Base-by-base conservation (phyloP, 495 filamentous ascomycete species). In the Parathielavia appendiculata region DNA sequence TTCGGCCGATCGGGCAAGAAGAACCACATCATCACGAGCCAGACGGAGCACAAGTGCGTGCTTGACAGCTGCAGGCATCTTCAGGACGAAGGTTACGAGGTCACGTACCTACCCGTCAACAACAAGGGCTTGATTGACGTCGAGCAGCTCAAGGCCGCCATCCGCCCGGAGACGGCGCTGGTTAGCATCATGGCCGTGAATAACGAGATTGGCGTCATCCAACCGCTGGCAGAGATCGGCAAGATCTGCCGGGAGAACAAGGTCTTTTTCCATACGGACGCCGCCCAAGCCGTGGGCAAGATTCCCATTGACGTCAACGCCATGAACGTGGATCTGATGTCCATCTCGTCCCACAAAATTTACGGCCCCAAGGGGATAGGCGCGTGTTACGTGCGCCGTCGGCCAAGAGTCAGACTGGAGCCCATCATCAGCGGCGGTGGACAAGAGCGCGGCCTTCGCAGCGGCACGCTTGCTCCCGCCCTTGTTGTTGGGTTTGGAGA, bases 171-270 rank as follows among this genome's bases (percentile, higher is more conserved):
- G 34, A 98, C 93, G 34, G 83, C 81, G 49, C 76, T 98, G 19
- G 92, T 97, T 66, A 96, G 90, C 72, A 89, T 98, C 70, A 98
- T 98, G 93, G 86, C 95, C 1, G 95, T 98, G 40, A 98, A 98
- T 79, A 98, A 98, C 71, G 93, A 98, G 75, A 97, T 97, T 64
- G 93, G 93, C 66, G 93, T 98, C 32, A 92, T 98, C 55, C 93
- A 98, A 72, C 95, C 93, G 0, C 67, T 97, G 61, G 90, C 89
- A 63, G 84, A 96, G 74, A 98, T 98, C 68, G 93, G 93, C 62
- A 87, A 87, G 73, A 73, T 98, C 20, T 98, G 93, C 75, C 85
- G 92, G 41, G 81, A 82, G 38, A 95, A 89, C 71, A 96, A 97
- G 77, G 76, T 95, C 49, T 98, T 96, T 79, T 98, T 97, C 84